A percentile compares a stretch with the other conserved stretches of the same genome.
These are phyloP conservation scores for Auricularia cornea DNA, from an alignment of 768 basidiomycete genomes.

Conservation along the genomic window DNA sequence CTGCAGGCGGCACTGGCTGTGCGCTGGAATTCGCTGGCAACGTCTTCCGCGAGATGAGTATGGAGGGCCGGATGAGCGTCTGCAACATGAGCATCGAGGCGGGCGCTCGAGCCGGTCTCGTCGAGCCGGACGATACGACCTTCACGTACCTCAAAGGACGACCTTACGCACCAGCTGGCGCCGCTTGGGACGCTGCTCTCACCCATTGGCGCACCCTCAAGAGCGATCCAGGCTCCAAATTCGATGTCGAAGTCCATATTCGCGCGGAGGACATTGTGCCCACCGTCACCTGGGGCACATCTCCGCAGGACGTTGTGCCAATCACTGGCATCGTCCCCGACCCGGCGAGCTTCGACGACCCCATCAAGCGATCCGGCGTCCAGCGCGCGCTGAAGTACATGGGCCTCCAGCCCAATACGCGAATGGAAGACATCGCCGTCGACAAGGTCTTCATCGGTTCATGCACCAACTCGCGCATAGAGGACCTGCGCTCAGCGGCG, in stretches of 20 bases:
- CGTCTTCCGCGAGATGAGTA: conserved; percentile 72
- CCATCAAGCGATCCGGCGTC: conserved; percentile 57
- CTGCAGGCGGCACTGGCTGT: conserved; percentile 87
- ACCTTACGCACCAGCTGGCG: conserved; percentile 66
- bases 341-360: conserved; percentile 56
- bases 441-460: conserved; percentile 94
- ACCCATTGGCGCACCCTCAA: conserved; percentile 79
- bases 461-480: conserved; percentile 91
- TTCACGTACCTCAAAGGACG: conserved; percentile 76
- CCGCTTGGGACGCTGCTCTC: conserved; percentile 76
- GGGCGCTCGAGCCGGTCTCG: conserved; percentile 88
- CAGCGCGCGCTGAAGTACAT: conserved; percentile 77
- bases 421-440: conserved; percentile 68
- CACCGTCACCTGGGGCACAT: conserved; percentile 89
- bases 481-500: conserved; percentile 83
- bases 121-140: conserved; percentile 85
- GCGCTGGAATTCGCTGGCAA: conserved; percentile 92
- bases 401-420: conserved; percentile 72
- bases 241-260: conserved; percentile 75
- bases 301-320: conserved; percentile 78
- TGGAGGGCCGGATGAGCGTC: conserved; percentile 87
- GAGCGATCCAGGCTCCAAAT: conserved; percentile 75
- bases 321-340: conserved; percentile 79
- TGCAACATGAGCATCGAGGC: conserved; percentile 97
- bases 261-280: conserved; percentile 80